These are phyloP conservation scores for Fusarium sp. DNA, from an alignment of 2,329 filamentous ascomycete genomes.

Conservation along the genomic window DNA sequence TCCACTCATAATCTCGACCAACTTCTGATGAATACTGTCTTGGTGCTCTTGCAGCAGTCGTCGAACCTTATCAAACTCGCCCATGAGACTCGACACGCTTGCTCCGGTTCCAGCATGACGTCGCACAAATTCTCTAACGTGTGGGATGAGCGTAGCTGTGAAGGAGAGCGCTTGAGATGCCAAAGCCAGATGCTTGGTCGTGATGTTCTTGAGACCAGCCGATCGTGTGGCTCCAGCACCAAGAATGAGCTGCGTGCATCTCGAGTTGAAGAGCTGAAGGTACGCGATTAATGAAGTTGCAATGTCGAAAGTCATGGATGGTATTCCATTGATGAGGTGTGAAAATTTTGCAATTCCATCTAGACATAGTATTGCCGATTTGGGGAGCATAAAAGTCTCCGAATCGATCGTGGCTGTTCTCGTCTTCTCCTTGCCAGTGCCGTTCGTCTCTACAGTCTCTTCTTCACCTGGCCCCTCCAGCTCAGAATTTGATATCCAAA, in stretches of 20 bases:
- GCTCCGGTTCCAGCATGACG: slow-evolving; percentile 70
- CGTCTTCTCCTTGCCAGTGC: slow-evolving; percentile 67
- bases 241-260: slow-evolving; percentile 94
- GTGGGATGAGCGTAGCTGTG: slow-evolving; percentile 84
- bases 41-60: slow-evolving; percentile 89
- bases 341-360: slow-evolving; percentile 84
- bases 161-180: slow-evolving; percentile 91
- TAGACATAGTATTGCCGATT: slow-evolving; percentile 83
- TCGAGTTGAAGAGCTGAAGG: slow-evolving; percentile 92
- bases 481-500: slow-evolving; percentile 63
- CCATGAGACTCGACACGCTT: slow-evolving; percentile 68
- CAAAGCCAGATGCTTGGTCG: slow-evolving; percentile 91
- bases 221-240: slow-evolving; percentile 90
- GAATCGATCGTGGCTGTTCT: slow-evolving; percentile 82
- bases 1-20: slow-evolving; percentile 90
- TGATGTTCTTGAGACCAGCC: slow-evolving; percentile 94
- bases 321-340: slow-evolving; percentile 83
- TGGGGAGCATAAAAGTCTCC: slow-evolving; percentile 85
- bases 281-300: slow-evolving; percentile 83
- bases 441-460: slow-evolving; percentile 56
- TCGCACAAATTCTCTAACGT: slow-evolving; percentile 89
- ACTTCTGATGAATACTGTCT: slow-evolving; percentile 87
- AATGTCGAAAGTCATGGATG: slow-evolving; percentile 87
- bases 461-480: slow-evolving; percentile 48
- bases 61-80: slow-evolving; percentile 88